Evolutionary conservation across 257 asterid species (phyloP), one percentile per base, ranked within the genome.

Genomic region (Dorcoceras hygrometricum): DNA sequence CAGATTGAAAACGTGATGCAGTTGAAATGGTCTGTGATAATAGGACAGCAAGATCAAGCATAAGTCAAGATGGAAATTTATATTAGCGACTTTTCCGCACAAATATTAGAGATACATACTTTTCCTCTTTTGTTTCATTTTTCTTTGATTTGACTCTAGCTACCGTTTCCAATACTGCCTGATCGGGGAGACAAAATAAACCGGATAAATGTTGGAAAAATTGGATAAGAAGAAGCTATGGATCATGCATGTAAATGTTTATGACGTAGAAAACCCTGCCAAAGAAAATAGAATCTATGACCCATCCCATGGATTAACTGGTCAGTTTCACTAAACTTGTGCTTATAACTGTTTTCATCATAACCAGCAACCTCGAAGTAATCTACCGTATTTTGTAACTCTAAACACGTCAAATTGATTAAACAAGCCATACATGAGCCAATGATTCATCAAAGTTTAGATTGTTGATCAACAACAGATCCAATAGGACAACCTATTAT

Each of bases 91-190:
- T 63, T 25, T n/a, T 34, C 36, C 28, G 5, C 25, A 36, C 39
- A 22, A 57, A 58, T 14, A 7, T 27, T 28, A 31, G 26, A 65
- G 31, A 58, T 24, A 67, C 83, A 19, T 78, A 88, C 99, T 94
- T 88, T 67, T 94, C 97, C 74, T 94, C 97, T 73, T 89, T 90
- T 5, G 97, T 88, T 68, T 90, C 99, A 80, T 94, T 94, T 77
- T 94, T 94, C 96, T 88, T 94, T 73, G 96, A 63, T 83, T 79
- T 94, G 71, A 94, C 96, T 85, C 97, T 85, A 67, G 97, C 97
- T 59, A 94, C 99, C 62, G 99, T 94, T 84, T 94, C 99, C 89
- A 94, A 73, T 59, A 87, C 95, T 63, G 96, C 99, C 99, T 88
- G 92, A 75, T 64, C 48, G 67, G 61, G 72, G 48, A 73, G 75